These are phyloP conservation scores for Neurospora crassa DNA, from an alignment of 2,329 filamentous ascomycete genomes.

Conservation along the genomic window DNA sequence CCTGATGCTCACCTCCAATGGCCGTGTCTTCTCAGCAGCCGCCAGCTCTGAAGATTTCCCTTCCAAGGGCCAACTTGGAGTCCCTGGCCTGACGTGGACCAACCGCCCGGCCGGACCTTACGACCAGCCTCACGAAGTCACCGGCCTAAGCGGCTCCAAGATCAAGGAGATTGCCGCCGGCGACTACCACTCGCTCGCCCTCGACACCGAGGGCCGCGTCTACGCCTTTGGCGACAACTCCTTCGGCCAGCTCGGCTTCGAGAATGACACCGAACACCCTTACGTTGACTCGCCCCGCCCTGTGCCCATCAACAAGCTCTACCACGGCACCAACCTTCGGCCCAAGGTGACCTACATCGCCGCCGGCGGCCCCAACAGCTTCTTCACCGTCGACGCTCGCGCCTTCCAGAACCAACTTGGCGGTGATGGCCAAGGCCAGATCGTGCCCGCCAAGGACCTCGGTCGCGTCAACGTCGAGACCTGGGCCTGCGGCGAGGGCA, in stretches of 20 bases:
- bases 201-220: conserved; percentile 66
- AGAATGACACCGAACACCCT: conserved; percentile 51
- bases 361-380: conserved; percentile 80
- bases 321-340: conserved; percentile 52
- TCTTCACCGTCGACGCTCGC: conserved; percentile 74
- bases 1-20: conserved; percentile 72
- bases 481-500: conserved; percentile 80
- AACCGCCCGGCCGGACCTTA: conserved; percentile 69
- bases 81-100: conserved; percentile 72
- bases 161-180: conserved; percentile 71
- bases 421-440: conserved; percentile 15
- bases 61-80: conserved; percentile 73
- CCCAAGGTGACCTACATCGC: conserved; percentile 67
- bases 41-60: conserved; percentile 72
- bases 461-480: conserved; percentile 62
- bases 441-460: conserved; percentile 30
- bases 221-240: conserved; percentile 90
- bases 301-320: conserved; percentile 63
- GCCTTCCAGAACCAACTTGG: conserved; percentile 34
- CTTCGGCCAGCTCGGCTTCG: conserved; percentile 82
- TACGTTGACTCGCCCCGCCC: conserved; percentile 61
- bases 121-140: conserved; percentile 74
- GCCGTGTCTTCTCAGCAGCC: conserved; percentile 82
- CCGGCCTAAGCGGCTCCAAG: conserved; percentile 58
- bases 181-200: conserved; percentile 74